Percentiles rank a stretch among this genome's conserved stretches.
These are phyloP conservation scores for Alternaria panax DNA, from an alignment of 2,329 filamentous ascomycete species.

Conservation along the genomic window DNA sequence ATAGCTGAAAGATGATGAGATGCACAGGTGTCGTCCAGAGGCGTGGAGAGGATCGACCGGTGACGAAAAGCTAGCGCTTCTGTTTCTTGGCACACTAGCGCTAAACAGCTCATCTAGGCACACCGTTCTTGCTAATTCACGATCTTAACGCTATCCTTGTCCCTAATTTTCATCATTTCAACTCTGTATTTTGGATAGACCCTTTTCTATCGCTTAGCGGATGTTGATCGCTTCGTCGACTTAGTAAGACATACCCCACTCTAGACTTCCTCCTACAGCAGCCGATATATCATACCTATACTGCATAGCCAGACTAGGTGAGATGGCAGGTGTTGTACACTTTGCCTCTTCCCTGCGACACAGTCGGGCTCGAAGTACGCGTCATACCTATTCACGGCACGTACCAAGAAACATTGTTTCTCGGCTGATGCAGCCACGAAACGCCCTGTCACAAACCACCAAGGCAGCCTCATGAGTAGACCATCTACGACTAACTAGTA, in stretches of 20 bases:
- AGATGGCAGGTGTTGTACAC: slow-evolving; percentile 29
- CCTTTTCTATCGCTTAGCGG: slow-evolving; percentile 18
- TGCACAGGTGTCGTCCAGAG: background rate
- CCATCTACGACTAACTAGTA: slow-evolving; percentile 4
- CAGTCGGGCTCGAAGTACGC: slow-evolving; percentile 18
- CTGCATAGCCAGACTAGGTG: slow-evolving; percentile 19
- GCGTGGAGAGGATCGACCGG: background rate
- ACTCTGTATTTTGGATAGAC: slow-evolving; percentile 22
- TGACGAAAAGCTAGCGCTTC: slow-evolving; percentile 1
- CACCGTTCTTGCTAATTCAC: slow-evolving; percentile 20
- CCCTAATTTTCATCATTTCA: slow-evolving; percentile 13
- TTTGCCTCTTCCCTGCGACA: slow-evolving; percentile 14
- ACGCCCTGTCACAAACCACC: slow-evolving; percentile 13
- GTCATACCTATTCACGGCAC: slow-evolving; percentile 2
- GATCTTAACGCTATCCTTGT: slow-evolving; percentile 14
- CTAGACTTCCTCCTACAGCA: slow-evolving; percentile 19
- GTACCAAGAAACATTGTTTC: slow-evolving; percentile 8
- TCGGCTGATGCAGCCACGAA: background rate
- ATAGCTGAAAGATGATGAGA: background rate
- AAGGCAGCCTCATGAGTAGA: slow-evolving; percentile 16
- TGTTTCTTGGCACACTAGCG: slow-evolving; percentile 3
- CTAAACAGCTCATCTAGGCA: slow-evolving; percentile 29
- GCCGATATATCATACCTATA: slow-evolving; percentile 18
- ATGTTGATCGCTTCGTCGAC: slow-evolving; percentile 29
- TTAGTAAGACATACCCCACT: slow-evolving; percentile 34